Base-by-base conservation (phyloP, 768 basidiomycete species). In the Gloeostereum incarnatum region DNA sequence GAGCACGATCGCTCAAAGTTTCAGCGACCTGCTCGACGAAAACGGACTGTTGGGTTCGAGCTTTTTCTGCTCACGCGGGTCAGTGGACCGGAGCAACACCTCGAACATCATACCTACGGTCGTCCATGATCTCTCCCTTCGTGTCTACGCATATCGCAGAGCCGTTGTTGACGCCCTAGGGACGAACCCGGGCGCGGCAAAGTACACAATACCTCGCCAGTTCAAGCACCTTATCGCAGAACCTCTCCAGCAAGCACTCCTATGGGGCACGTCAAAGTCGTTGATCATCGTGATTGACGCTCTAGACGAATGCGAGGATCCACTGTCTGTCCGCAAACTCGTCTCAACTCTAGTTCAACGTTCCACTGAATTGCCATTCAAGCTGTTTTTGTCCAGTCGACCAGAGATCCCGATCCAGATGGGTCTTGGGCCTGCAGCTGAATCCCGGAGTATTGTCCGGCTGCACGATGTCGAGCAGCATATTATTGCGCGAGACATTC, bases 41-140 rank as follows among this genome's bases (percentile, higher is more conserved):
- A 19, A 36, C 27, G 35, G 39, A 14, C 40, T 40, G 16, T 46
- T 56, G 6, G 54, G 52, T 13, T 55, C 53, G 3, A 56, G 49
- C 39, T 57, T 58, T 39, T 59, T 59, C 40, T 59, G 52, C 26
- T 53, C 53, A 10, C 45, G 49, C 6, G 47, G 46, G 11, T 48
- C 42, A n/a, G 47, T 37, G 17, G 48, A 56, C 25, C 42, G 47
- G 19, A 53, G 56, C 20, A 41, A 58, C 31, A 29, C 53, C 1
- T 34, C 33, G 6, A 47, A 44, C 39, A 50, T 58, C 9, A 51
- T 57, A 39, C 49, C 52, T 8, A 50, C 55, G 0, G 38, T 59
- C 17, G 46, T 51, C 2, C 43, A 50, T 35, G 42, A 44, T n/a
- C 48, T 59, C 8, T 53, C 51, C 6, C 40, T 39, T 2, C 34